A percentile compares a stretch with the other conserved stretches of the same genome.
These are phyloP conservation scores for Coemansia sp. DNA, from an alignment of 192 early-diverging fungal species.

Conservation along the genomic window DNA sequence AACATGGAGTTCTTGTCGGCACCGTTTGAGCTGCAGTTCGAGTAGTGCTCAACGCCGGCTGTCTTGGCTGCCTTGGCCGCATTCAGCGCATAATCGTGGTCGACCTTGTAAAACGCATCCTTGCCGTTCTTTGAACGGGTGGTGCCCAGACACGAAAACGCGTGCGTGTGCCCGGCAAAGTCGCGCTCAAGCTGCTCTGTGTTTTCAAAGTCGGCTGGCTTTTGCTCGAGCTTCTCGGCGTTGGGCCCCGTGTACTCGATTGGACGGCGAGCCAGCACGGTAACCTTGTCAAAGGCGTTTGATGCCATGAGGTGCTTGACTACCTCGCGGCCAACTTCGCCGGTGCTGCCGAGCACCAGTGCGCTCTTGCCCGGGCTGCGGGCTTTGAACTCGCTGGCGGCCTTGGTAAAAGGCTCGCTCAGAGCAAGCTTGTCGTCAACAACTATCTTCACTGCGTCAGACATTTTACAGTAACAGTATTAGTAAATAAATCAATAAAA, in stretches of 20 bases:
- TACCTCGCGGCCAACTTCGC: conserved; percentile 53
- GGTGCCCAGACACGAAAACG: conserved; percentile 74
- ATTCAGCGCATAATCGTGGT: conserved; percentile 73
- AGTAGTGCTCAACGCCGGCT: conserved; percentile 38
- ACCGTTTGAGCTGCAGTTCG: conserved; percentile 44
- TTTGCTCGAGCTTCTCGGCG: conserved; percentile 58
- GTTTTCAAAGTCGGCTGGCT: conserved; percentile 75
- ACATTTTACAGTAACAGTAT: conserved; percentile 6
- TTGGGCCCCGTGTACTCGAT: conserved; percentile 37
- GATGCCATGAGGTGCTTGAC: conserved; percentile 43
- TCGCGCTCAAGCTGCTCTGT: conserved; percentile 43
- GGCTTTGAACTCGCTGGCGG: conserved; percentile 36
- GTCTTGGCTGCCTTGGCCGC: conserved; percentile 31
- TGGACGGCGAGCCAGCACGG: conserved; percentile 42
- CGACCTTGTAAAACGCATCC: conserved; percentile 71
- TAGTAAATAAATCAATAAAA: not conserved
- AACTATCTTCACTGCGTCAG: conserved; percentile 17
- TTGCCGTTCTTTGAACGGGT: conserved; percentile 68
- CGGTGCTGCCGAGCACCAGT: conserved; percentile 47
- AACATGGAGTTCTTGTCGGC: conserved; percentile 63
- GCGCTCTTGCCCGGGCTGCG: conserved; percentile 26
- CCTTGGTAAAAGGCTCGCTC: conserved; percentile 25
- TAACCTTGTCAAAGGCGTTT: conserved; percentile 50
- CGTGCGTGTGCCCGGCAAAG: conserved; percentile 54
- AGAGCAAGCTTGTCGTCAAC: conserved; percentile 21